Conservation (phyloP, 176 grass and related monocot species). For the Phoenix dactylifera region DNA sequence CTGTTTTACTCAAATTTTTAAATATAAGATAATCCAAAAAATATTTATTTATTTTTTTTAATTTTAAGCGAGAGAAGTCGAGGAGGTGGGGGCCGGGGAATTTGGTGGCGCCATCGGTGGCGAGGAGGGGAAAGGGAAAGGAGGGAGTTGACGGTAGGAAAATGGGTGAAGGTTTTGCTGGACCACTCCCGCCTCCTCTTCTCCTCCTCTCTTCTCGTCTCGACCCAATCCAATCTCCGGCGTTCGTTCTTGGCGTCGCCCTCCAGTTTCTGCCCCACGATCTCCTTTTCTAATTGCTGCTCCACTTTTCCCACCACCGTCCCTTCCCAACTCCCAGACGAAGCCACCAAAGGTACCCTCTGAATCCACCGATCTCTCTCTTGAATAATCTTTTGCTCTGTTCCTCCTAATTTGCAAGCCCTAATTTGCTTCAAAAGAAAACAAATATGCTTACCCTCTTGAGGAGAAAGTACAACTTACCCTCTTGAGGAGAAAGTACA, state of each 20-base stretch:
- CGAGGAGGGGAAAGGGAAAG: conserved; percentile 38
- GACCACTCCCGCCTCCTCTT: not conserved
- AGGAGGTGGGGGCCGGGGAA: conserved; percentile 61
- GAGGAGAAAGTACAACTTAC: no score
- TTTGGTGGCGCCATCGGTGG: conserved; percentile 39
- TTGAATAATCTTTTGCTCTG: no score
- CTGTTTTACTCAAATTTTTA: no score
- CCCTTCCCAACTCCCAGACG: conserved; percentile 17
- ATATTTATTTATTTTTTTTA: no score
- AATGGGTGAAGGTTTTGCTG: conserved; percentile 3
- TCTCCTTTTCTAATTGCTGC: not conserved
- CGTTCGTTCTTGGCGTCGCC: conserved; percentile 14
- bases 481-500: no score
- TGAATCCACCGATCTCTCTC: not conserved
- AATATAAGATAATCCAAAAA: no score
- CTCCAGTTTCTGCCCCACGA: conserved; percentile 7
- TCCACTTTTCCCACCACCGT: not conserved
- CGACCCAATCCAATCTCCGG: not conserved
- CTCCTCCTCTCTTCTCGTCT: not conserved
- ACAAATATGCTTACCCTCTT: no score
- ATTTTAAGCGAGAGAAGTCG: conserved; percentile 22
- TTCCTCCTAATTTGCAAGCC: no score
- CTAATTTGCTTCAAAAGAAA: no score
- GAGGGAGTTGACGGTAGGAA: conserved; percentile 50
- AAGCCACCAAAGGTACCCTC: conserved; percentile 15